A percentile compares a stretch with the other conserved stretches of the same genome.
Conservation (phyloP, 352 stramenopile genomes). For the Thalassiosira sp. region DNA sequence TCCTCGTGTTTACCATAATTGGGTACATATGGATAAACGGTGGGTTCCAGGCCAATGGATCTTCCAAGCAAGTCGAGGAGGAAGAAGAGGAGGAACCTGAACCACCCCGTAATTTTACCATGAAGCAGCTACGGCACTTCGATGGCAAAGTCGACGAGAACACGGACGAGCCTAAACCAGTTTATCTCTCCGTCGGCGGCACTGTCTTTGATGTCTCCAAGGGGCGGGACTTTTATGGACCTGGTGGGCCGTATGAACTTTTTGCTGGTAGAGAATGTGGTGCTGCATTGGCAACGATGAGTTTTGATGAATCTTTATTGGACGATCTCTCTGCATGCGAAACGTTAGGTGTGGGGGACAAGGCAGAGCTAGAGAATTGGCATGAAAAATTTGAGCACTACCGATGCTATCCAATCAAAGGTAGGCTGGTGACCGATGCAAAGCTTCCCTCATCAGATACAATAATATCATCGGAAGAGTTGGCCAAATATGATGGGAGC, state of each 20-base stretch:
- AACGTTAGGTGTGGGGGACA: slow-evolving; percentile 75
- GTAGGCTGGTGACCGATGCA: slow-evolving; percentile 87
- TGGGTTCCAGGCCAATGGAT: slow-evolving; percentile 39
- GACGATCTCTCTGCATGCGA: slow-evolving; percentile 78
- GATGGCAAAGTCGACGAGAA: slow-evolving; percentile 86
- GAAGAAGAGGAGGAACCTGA: slow-evolving; percentile 63
- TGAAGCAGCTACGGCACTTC: slow-evolving; percentile 89
- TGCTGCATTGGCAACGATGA: slow-evolving; percentile 93
- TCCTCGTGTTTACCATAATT: slow-evolving; percentile 37
- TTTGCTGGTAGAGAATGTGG: slow-evolving; percentile 95
- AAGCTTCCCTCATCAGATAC: slow-evolving; percentile 88
- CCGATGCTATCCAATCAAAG: slow-evolving; percentile 93
- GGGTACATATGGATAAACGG: slow-evolving; percentile 47
- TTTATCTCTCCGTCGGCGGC: slow-evolving; percentile 94
- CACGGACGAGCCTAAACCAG: slow-evolving; percentile 84
- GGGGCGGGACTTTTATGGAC: slow-evolving; percentile 94
- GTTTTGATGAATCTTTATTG: slow-evolving; percentile 91
- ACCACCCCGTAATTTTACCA: slow-evolving; percentile 89
- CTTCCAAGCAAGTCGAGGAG: slow-evolving; percentile 32
- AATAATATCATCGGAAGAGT: slow-evolving; percentile 68
- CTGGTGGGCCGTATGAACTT: slow-evolving; percentile 92
- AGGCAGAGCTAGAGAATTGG: slow-evolving; percentile 87
- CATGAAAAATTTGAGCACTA: slow-evolving; percentile 94
- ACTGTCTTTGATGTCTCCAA: slow-evolving; percentile 95
- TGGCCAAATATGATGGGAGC: slow-evolving; percentile 61